A percentile compares a stretch with the other conserved stretches of the same genome.
phyloP scores from a whole-genome alignment of 208 protist species.

The Trypanosoma rangeli region DNA sequence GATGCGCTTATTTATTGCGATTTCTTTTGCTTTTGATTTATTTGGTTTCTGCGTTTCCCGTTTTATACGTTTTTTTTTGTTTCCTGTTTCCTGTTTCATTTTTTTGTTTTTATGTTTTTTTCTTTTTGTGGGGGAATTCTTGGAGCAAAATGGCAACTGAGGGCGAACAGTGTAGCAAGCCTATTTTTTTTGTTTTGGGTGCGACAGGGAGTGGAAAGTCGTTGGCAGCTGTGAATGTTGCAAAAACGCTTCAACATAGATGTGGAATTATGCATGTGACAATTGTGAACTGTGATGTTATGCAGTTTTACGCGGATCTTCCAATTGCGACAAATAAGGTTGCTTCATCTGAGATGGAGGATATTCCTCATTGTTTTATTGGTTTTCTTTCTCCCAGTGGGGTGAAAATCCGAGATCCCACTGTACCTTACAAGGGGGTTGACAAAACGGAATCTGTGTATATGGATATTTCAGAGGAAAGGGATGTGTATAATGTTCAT shows the following conservation, averaged over 20 bases:
- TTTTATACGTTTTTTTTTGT: too few species aligned
- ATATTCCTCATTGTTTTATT: slow-evolving; percentile 77
- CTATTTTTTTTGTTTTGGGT: slow-evolving; percentile 85
- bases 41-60: too few species aligned
- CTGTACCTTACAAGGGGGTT: slow-evolving; percentile 25
- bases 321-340: slow-evolving; percentile 90
- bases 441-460: slow-evolving; percentile 11
- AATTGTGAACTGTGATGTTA: slow-evolving; percentile 87
- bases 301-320: slow-evolving; percentile 87
- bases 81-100: not conserved
- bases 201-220: slow-evolving; percentile 89
- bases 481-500: slow-evolving; percentile 46
- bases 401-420: slow-evolving; percentile 23
- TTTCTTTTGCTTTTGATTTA: too few species aligned
- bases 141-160: not conserved
- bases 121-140: not conserved
- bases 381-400: slow-evolving; percentile 56
- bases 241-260: slow-evolving; percentile 40
- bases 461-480: not conserved
- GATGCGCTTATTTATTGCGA: too few species aligned
- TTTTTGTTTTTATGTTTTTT: not conserved
- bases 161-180: not conserved
- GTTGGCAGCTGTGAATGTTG: slow-evolving; percentile 60
- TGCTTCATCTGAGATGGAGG: slow-evolving; percentile 43
- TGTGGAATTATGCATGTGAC: slow-evolving; percentile 61